Evolutionary conservation across 202 grass and related monocot genomes (phyloP).

Genomic region (Panicum virgatum): DNA sequence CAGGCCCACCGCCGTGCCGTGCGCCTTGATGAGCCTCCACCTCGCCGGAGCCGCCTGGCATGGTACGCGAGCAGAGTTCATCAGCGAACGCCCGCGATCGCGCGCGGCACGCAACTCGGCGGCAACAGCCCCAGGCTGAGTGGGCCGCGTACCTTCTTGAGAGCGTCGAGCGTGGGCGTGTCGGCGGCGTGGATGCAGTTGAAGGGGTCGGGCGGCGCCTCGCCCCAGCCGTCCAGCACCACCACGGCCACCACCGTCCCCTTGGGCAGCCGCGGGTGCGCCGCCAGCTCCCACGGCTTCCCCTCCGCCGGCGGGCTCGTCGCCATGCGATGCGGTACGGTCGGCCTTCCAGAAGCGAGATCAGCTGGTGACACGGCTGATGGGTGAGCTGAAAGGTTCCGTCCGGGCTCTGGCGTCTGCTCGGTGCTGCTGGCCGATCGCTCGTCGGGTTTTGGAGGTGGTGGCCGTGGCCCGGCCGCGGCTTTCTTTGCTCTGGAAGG

Average conservation of each 20-base stretch:
- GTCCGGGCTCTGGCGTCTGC: neutral
- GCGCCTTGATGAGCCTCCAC: slow-evolving; percentile 63
- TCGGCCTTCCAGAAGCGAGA: neutral
- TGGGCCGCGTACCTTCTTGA: slow-evolving; percentile 51
- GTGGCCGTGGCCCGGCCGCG: neutral
- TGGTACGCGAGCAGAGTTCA: neutral
- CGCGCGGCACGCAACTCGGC: too few relatives aligned
- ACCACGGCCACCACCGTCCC: slow-evolving; percentile 61
- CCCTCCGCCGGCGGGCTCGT: slow-evolving; percentile 14
- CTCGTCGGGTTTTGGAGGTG: neutral
- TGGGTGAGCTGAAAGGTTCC: neutral
- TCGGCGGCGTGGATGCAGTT: slow-evolving; percentile 66
- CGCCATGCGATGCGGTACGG: slow-evolving; percentile 32
- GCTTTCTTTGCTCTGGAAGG: slow-evolving; percentile 19
- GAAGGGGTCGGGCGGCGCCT: slow-evolving; percentile 56
- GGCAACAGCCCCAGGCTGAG: too few relatives aligned
- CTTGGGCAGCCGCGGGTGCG: slow-evolving; percentile 45
- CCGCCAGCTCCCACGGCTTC: slow-evolving; percentile 54
- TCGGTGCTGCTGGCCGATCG: neutral
- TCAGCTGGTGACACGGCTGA: neutral
- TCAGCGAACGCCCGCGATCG: neutral
- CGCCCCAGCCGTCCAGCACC: slow-evolving; percentile 66
- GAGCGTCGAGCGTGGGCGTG: slow-evolving; percentile 52
- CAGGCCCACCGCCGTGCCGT: slow-evolving; percentile 56
- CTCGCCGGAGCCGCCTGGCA: slow-evolving; percentile 47